Percentiles rank a stretch among this genome's conserved stretches.
Conservation (phyloP, 2,329 filamentous ascomycete genomes). For the Penicillium sp. region DNA sequence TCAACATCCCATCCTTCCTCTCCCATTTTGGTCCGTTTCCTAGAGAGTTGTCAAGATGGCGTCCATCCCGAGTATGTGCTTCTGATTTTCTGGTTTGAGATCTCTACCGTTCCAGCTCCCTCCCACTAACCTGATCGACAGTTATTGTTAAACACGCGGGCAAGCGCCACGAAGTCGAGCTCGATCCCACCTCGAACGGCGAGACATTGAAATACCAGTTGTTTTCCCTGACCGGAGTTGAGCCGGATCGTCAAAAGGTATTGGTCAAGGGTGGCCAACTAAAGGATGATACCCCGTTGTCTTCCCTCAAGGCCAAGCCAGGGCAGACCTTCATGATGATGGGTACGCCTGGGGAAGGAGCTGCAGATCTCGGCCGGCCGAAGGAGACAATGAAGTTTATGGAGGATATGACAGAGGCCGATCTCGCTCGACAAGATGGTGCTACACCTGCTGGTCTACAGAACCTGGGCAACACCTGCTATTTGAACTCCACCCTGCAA, state of each 20-base stretch:
- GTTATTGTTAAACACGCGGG: conserved; percentile 94
- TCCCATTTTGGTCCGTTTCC: conserved; percentile 2
- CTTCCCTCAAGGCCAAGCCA: conserved; percentile 80
- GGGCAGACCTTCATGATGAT: conserved; percentile 95
- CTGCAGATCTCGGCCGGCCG: conserved; percentile 68
- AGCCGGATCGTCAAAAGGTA: conserved; percentile 95
- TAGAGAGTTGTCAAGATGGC: conserved; percentile 50
- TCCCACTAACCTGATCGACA: conserved; percentile 45
- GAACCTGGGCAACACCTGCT: conserved; percentile 97
- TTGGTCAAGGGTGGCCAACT: conserved; percentile 91
- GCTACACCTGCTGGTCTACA: conserved; percentile 85
- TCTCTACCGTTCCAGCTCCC: not conserved
- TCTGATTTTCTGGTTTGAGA: too few relatives aligned
- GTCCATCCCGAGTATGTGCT: conserved; percentile 57
- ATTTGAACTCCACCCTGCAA: conserved; percentile 97
- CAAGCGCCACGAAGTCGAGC: conserved; percentile 92
- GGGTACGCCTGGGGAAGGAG: conserved; percentile 73
- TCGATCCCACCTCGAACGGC: conserved; percentile 81
- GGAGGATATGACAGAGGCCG: conserved; percentile 97
- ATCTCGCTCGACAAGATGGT: conserved; percentile 79
- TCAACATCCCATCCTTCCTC: conserved; percentile 15
- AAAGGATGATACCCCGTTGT: conserved; percentile 90
- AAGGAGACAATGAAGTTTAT: conserved; percentile 84
- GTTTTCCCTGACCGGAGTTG: conserved; percentile 92
- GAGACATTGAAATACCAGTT: conserved; percentile 96